Conservation (phyloP, 2,329 filamentous ascomycete species). For the Arthrinium puccinioides region DNA sequence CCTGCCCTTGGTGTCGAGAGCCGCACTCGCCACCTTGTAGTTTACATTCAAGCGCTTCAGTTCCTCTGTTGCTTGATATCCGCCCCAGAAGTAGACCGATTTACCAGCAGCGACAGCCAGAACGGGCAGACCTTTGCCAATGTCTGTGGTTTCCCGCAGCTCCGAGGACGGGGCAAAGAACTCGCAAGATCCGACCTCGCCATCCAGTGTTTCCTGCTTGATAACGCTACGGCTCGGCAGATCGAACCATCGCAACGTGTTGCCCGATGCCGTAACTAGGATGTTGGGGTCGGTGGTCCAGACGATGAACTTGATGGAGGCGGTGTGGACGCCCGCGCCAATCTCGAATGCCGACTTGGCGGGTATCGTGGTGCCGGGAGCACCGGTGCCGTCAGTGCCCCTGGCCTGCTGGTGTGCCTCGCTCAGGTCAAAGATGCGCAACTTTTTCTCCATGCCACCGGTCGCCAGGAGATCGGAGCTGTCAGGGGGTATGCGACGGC, state of each 20-base stretch:
- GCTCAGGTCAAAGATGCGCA: conserved; percentile 84
- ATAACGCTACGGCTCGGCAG: conserved; percentile 69
- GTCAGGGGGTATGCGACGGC: conserved; percentile 85
- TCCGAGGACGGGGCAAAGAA: conserved; percentile 62
- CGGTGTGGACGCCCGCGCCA: conserved; percentile 73
- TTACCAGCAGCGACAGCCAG: conserved; percentile 92
- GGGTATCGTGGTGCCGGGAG: conserved; percentile 37
- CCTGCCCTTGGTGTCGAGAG: conserved; percentile 71
- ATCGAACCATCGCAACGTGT: conserved; percentile 92
- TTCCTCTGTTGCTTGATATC: conserved; percentile 57
- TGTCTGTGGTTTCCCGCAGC: conserved; percentile 51
- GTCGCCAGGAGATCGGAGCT: conserved; percentile 82
- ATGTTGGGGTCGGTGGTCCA: conserved; percentile 88
- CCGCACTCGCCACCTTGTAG: conserved; percentile 86
- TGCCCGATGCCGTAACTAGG: conserved; percentile 86
- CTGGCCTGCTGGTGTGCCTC: conserved; percentile 32
- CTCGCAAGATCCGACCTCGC: conserved; percentile 86
- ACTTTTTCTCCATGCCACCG: conserved; percentile 91
- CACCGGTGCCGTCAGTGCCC: conserved; percentile 20
- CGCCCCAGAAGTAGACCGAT: conserved; percentile 86
- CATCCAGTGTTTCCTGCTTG: conserved; percentile 71
- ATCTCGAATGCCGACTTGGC: conserved; percentile 74
- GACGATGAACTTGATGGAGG: conserved; percentile 91
- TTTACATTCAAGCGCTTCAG: conserved; percentile 75
- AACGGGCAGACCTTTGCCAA: conserved; percentile 62